These are phyloP conservation scores for Amniculicola lignicola DNA, from an alignment of 495 filamentous ascomycete species.

Conservation along the genomic window DNA sequence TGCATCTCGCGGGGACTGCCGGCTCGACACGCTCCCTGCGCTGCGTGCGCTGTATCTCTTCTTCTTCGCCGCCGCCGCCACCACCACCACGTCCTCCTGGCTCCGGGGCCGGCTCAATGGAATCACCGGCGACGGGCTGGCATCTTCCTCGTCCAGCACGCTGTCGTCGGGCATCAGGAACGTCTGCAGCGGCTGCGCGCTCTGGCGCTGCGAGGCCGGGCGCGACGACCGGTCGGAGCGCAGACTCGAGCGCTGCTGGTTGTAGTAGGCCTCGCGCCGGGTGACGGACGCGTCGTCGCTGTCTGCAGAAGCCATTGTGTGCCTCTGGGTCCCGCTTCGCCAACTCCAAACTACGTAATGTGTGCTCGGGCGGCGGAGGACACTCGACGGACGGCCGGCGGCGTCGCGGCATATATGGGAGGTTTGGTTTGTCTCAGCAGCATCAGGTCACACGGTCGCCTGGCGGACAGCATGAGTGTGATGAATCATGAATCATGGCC, in stretches of 20 bases:
- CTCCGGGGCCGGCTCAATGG: conserved; percentile 7
- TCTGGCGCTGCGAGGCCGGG: conserved; percentile 14
- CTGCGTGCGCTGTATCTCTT: neutral
- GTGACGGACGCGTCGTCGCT: conserved; percentile 24
- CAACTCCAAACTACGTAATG: too few species aligned
- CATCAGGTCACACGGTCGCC: neutral
- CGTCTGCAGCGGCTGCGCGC: conserved; percentile 14
- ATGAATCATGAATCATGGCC: neutral
- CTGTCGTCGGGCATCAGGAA: conserved; percentile 15
- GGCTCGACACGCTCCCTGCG: neutral
- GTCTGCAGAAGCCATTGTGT: too few species aligned
- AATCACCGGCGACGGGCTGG: neutral
- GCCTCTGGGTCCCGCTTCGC: too few species aligned
- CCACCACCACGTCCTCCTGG: too few species aligned
- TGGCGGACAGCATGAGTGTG: neutral
- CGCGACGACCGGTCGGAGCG: conserved; percentile 24
- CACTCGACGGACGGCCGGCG: too few species aligned
- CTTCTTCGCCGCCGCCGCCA: neutral
- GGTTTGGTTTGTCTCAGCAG: neutral
- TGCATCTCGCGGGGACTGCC: neutral
- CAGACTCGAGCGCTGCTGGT: conserved; percentile 31
- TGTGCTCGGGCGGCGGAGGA: too few species aligned
- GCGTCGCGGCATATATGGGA: too few species aligned
- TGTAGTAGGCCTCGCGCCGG: conserved; percentile 26
- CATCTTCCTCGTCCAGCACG: neutral